Percentiles rank a stretch among this genome's conserved stretches.
phyloP scores from a whole-genome alignment of 371 early-diverging fungal species.

The Spiromyces aspiralis region DNA sequence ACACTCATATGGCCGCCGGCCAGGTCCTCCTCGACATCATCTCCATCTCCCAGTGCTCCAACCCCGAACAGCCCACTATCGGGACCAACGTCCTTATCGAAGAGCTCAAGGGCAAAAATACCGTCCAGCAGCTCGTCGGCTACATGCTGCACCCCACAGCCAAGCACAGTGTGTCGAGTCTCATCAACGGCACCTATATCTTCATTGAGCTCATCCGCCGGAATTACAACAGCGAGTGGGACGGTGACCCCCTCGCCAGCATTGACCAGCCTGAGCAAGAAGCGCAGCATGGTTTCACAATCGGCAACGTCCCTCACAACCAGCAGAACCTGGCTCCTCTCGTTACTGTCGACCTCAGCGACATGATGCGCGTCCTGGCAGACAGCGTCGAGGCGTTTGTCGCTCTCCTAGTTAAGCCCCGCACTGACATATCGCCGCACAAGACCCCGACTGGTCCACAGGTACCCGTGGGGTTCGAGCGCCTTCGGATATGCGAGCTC shows the following conservation, averaged over 20 bases:
- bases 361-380: slow-evolving; percentile 62
- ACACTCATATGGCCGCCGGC: slow-evolving; percentile 75
- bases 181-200: slow-evolving; percentile 81
- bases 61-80: slow-evolving; percentile 48
- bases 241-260: background rate
- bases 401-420: slow-evolving; percentile 14
- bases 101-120: slow-evolving; percentile 58
- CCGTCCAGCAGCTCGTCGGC: slow-evolving; percentile 48
- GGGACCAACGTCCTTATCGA: slow-evolving; percentile 51
- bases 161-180: slow-evolving; percentile 58
- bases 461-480: slow-evolving; percentile 77
- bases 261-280: background rate
- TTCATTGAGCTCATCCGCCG: slow-evolving; percentile 91
- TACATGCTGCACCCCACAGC: slow-evolving; percentile 74
- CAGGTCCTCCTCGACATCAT: slow-evolving; percentile 86
- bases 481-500: slow-evolving; percentile 84
- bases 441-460: slow-evolving; percentile 18
- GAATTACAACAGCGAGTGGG: slow-evolving; percentile 37
- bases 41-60: slow-evolving; percentile 62
- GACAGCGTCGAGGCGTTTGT: slow-evolving; percentile 32
- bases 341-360: slow-evolving; percentile 54
- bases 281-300: background rate
- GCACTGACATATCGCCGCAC: slow-evolving; percentile 11
- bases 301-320: slow-evolving; percentile 1
- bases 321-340: slow-evolving; percentile 7